Evolutionary conservation across 306 rosid genomes (phyloP).

Genomic region (Rosa multiflora): DNA sequence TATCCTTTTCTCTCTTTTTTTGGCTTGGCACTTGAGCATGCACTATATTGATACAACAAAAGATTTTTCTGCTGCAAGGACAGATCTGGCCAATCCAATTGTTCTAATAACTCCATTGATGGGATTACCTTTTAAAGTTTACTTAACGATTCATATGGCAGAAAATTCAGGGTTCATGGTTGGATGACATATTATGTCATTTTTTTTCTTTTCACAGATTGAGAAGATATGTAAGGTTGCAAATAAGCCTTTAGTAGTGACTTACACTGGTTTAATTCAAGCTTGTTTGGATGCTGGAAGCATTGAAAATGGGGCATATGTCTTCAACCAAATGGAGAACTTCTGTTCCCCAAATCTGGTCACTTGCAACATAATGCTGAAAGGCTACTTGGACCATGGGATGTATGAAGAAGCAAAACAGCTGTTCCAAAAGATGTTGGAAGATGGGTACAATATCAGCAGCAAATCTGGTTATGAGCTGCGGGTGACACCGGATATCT

Average conservation of each 20-base stretch:
- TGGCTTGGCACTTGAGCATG: conserved; percentile 1
- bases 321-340: conserved; percentile 73
- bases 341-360: conserved; percentile 86
- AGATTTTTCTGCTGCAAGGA: neutral
- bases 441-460: conserved; percentile 38
- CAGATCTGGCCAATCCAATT: neutral
- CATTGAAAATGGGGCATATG: conserved; percentile 57
- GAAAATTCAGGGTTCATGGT: neutral
- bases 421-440: conserved; percentile 63
- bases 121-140: neutral
- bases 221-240: conserved; percentile 94
- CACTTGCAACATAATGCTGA: conserved; percentile 79
- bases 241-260: conserved; percentile 91
- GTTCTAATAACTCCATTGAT: neutral
- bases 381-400: conserved; percentile 67
- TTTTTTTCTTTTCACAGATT: conserved; percentile 53
- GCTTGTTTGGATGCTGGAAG: conserved; percentile 73
- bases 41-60: neutral
- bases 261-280: conserved; percentile 92
- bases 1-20: neutral
- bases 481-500: conserved; percentile 70
- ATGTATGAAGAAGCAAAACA: conserved; percentile 72
- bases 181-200: conserved; percentile 23
- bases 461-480: conserved; percentile 43
- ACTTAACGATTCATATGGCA: neutral